A percentile compares a stretch with the other conserved stretches of the same genome.
phyloP scores from a whole-genome alignment of 2,329 filamentous ascomycete species.

The Blastomyces silverae region DNA sequence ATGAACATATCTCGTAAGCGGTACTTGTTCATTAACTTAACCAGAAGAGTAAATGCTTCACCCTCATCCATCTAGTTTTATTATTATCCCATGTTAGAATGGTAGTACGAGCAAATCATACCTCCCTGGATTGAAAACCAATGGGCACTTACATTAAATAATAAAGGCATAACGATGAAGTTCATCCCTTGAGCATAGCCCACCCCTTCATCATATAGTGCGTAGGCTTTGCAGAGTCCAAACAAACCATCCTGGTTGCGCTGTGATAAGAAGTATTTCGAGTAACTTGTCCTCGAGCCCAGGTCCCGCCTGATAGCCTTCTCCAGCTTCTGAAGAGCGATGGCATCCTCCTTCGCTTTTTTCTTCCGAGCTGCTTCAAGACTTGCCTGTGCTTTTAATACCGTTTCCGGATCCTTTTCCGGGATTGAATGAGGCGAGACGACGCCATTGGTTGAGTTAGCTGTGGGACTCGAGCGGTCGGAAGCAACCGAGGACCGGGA shows the following conservation, averaged over 20 bases:
- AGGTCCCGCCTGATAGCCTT: slow-evolving; percentile 87
- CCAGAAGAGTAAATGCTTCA: slow-evolving; percentile 89
- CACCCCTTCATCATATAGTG: slow-evolving; percentile 86
- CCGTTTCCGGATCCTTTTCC: slow-evolving; percentile 58
- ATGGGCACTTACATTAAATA: slow-evolving; percentile 69
- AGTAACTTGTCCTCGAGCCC: slow-evolving; percentile 89
- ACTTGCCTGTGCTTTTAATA: slow-evolving; percentile 58
- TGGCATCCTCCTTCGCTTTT: slow-evolving; percentile 70
- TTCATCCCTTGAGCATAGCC: slow-evolving; percentile 99
- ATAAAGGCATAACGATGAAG: slow-evolving; percentile 89
- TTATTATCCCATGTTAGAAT: slow-evolving; percentile 4
- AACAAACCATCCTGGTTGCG: slow-evolving; percentile 91
- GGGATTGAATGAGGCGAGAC: slow-evolving; percentile 52
- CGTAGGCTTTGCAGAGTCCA: slow-evolving; percentile 95
- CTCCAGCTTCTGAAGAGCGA: slow-evolving; percentile 71
- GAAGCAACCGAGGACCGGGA: slow-evolving; percentile 83
- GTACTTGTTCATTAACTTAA: slow-evolving; percentile 95
- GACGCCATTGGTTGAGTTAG: slow-evolving; percentile 50
- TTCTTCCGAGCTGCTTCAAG: slow-evolving; percentile 63
- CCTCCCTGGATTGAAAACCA: background rate
- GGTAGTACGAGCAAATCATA: background rate
- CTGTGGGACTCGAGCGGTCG: slow-evolving; percentile 58
- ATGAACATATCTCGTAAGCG: slow-evolving; percentile 86
- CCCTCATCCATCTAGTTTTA: slow-evolving; percentile 76
- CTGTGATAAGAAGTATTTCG: slow-evolving; percentile 85